Conservation (phyloP, 129 eudicot species). For the Solidago caesia region DNA sequence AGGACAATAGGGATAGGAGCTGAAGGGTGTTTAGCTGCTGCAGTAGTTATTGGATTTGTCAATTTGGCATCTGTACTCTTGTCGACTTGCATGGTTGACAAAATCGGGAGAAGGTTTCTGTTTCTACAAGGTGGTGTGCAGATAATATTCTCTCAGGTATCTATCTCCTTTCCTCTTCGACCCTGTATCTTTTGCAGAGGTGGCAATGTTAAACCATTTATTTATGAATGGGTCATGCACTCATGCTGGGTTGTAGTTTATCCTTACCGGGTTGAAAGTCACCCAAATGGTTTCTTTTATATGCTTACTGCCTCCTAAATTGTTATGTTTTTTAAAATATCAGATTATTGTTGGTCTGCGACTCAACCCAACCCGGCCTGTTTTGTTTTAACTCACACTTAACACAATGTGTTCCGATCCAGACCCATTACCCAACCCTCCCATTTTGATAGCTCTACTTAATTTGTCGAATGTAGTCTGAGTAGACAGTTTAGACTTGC, state of each 20-base stretch:
- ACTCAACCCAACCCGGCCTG: too few relatives aligned
- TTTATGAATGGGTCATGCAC: too few relatives aligned
- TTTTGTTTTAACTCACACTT: too few relatives aligned
- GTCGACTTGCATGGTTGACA: slow-evolving; percentile 44
- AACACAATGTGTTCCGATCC: too few relatives aligned
- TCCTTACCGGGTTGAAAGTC: too few relatives aligned
- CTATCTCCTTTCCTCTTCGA: neutral
- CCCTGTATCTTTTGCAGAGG: too few relatives aligned
- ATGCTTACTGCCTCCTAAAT: too few relatives aligned
- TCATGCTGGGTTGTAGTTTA: too few relatives aligned
- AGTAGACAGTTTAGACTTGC: neutral
- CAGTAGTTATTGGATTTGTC: slow-evolving; percentile 39
- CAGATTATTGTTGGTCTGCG: too few relatives aligned
- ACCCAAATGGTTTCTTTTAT: too few relatives aligned
- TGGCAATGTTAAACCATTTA: too few relatives aligned
- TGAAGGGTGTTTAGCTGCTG: slow-evolving; percentile 30
- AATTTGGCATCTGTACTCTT: slow-evolving; percentile 32
- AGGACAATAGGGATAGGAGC: slow-evolving; percentile 33
- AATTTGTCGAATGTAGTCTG: neutral
- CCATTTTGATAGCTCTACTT: neutral
- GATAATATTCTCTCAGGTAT: slow-evolving; percentile 38
- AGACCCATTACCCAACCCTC: neutral
- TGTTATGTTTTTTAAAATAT: too few relatives aligned
- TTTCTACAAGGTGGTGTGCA: slow-evolving; percentile 55
- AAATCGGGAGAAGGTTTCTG: slow-evolving; percentile 39